phyloP scores from a whole-genome alignment of 164 flowering plant genomes.

The Cinnamomum micranthum region DNA sequence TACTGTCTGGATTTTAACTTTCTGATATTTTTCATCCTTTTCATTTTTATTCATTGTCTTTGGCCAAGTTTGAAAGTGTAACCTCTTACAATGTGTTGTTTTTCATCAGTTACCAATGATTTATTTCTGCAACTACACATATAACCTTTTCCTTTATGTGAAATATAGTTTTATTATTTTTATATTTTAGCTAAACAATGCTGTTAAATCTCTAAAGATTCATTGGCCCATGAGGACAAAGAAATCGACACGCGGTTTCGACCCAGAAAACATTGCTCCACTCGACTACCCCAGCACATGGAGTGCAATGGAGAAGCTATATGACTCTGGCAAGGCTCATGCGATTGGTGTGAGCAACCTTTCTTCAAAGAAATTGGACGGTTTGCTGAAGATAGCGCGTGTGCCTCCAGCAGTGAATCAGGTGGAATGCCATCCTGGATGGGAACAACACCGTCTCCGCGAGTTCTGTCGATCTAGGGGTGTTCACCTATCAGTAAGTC shows the following conservation, averaged over 20 bases:
- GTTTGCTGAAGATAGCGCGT: conserved; percentile 54
- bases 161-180: no score
- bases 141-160: no score
- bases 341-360: conserved; percentile 95
- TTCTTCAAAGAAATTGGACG: conserved; percentile 65
- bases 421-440: conserved; percentile 78
- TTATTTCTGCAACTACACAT: no score
- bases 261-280: conserved; percentile 39
- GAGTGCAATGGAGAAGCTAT: conserved; percentile 78
- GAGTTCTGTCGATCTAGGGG: conserved; percentile 64
- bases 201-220: conserved; percentile 35
- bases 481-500: conserved; percentile 72
- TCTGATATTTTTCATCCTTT: no score
- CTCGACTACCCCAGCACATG: conserved; percentile 65
- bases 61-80: no score
- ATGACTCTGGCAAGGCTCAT: conserved; percentile 69
- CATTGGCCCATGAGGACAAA: conserved; percentile 79
- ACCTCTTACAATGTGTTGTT: no score
- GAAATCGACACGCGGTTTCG: conserved; percentile 42
- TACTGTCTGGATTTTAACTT: no score
- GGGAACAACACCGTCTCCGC: conserved; percentile 59
- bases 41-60: no score
- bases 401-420: conserved; percentile 83
- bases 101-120: no score
- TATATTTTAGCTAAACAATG: background rate